Evolutionary conservation across 345 rosid genomes (phyloP), one percentile per base, ranked within the genome.

Genomic region (Linum tenue): DNA sequence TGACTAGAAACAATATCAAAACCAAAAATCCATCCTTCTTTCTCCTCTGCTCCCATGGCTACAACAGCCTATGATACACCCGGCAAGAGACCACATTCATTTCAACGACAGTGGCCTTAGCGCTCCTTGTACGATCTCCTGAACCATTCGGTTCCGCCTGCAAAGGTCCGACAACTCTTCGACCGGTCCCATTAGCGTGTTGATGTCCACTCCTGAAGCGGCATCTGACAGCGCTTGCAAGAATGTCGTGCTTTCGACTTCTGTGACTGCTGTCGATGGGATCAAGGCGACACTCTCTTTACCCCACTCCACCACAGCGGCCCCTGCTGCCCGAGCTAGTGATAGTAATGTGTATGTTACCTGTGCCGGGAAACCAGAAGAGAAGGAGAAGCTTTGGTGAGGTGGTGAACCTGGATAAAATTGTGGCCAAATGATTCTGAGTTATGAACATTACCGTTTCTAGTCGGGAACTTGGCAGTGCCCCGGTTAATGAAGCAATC

Each of bases 131-230:
- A 95, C 99, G 10, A 95, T 82, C 72, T 95, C 96, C 73, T 83
- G 96, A 66, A 91, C 97, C 2, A 96, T 91, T 64, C 91, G 78
- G 73, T 94, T 94, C 11, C 99, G 88, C 9, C 95, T 86, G 71
- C 99, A 89, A 44, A 94, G 92, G 53, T 94, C 99, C 2, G 96
- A 94, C 36, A 94, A 75, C 63, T 94, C 99, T 76, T 94, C 97
- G 0, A 84, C 67, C 0, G 95, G 88, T 66, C 72, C 77, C 79
- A 85, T 83, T 75, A 80, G 69, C 50, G 81, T 62, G 64, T 83
- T 88, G 66, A 86, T 75, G 64, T 86, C 91, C 4, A 73, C 81
- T 56, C 97, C 97, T 2, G 87, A 76, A 37, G 96, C 88, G 39
- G 87, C 91, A 39, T 87, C 89, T 0, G 90, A 84, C 68, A 94